Evolutionary conservation across 2,329 filamentous ascomycete genomes (phyloP), one percentile per base, ranked within the genome.

Genomic region (Cladophialophora psammophila): DNA sequence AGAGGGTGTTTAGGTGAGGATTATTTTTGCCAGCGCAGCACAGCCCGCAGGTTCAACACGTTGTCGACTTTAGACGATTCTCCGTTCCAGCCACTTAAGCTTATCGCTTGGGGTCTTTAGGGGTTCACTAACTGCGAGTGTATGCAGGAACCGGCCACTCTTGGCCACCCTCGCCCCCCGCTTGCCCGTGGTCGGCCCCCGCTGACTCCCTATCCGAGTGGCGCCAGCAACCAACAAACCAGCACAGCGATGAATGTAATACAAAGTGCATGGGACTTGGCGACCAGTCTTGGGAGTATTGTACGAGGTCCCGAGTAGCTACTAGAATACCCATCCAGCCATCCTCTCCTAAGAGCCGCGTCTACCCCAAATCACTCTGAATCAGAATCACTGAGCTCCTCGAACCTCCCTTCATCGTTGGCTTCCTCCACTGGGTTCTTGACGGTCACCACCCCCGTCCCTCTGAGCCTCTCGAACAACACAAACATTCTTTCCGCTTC

Each of bases 401-500:
- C 84, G 61, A 94, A 88, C 61, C 89, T 82, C 0, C 92, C 92
- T 70, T 90, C 87, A 54, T 87, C 86, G 64, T 88, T 80, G 0
- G 91, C 91, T 73, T 87, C 83, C 65, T 88, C 86, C 1, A 96
- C 88, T 0, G 92, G 93, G 75, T 96, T 96, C 78, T 93, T 85
- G 13, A 95, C 88, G 70, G 91, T 84, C 36, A 96, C 83, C 5
- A 96, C 84, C 2, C 93, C 93, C 10, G 89, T 95, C 69, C 86
- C 87, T 76, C 87, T 92, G 52, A 95, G 81, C 90, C 91, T 86
- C 79, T 97, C 93, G 79, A 97, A 97, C 2, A 97, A 81, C 12
- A 97, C 93, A 80, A 96, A 97, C 0, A 97, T 79, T 64, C 88
- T 87, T 78, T 97, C 94, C 0, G 94, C 94, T 76, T 99, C 95